A percentile compares a stretch with the other conserved stretches of the same genome.
These are phyloP conservation scores for Blastocystis sp. DNA, from an alignment of 352 stramenopile genomes.

Conservation along the genomic window DNA sequence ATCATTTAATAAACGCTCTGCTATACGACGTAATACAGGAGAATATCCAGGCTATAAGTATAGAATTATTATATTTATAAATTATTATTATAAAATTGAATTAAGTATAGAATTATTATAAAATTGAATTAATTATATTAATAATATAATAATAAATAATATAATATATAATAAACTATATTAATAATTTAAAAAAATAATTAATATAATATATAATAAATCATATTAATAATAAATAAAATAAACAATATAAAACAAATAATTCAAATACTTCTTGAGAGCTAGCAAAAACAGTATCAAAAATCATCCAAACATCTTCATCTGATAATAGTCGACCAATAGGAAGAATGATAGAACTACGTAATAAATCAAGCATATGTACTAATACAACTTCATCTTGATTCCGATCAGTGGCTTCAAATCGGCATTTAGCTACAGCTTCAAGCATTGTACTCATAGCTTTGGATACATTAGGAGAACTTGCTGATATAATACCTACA, in stretches of 20 bases:
- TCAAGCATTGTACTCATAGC: slow-evolving; percentile 29
- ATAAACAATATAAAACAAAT: background rate
- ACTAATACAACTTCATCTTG: slow-evolving; percentile 35
- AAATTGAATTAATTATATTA: too few species aligned
- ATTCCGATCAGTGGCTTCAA: slow-evolving; percentile 28
- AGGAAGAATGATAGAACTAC: slow-evolving; percentile 24
- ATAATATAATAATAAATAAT: too few species aligned
- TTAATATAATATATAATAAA: too few species aligned
- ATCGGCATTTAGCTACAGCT: slow-evolving; percentile 12
- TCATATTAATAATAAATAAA: too few species aligned
- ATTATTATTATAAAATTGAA: too few species aligned
- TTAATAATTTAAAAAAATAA: too few species aligned
- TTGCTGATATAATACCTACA: slow-evolving; percentile 19
- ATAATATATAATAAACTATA: too few species aligned
- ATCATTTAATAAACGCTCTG: slow-evolving; percentile 28
- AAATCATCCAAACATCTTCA: slow-evolving; percentile 28
- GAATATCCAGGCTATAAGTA: slow-evolving; percentile 26
- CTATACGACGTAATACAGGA: slow-evolving; percentile 19
- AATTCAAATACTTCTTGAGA: slow-evolving; percentile 2
- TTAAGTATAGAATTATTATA: too few species aligned
- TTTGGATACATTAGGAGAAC: slow-evolving; percentile 1
- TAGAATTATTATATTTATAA: too few species aligned
- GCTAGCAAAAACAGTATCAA: slow-evolving; percentile 36
- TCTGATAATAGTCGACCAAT: slow-evolving; percentile 27
- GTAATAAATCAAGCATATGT: slow-evolving; percentile 34